These are phyloP conservation scores for Leishmania mexicana DNA, from an alignment of 208 protist genomes.

Conservation along the genomic window DNA sequence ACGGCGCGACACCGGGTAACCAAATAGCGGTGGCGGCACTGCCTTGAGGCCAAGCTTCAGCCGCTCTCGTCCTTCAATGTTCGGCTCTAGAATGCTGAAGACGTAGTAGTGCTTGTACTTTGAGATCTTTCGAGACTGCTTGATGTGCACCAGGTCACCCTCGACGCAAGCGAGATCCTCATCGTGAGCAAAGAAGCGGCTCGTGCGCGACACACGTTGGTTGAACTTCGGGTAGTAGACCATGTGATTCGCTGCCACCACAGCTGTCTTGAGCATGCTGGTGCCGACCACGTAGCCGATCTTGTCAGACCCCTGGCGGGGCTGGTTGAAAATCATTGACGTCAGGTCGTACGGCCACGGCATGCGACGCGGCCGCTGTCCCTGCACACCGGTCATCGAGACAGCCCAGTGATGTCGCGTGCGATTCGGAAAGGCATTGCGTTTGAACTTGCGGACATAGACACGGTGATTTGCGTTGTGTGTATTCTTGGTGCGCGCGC, in stretches of 20 bases:
- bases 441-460: conserved; percentile 90
- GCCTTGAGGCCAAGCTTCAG: conserved; percentile 90
- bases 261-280: conserved; percentile 93
- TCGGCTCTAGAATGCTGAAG: conserved; percentile 92
- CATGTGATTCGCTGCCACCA: conserved; percentile 91
- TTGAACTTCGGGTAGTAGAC: conserved; percentile 95
- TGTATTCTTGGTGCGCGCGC: conserved; percentile 83
- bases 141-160: conserved; percentile 93
- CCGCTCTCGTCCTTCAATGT: conserved; percentile 90
- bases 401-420: conserved; percentile 91
- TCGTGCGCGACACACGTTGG: conserved; percentile 90
- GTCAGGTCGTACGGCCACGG: conserved; percentile 93
- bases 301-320: conserved; percentile 89
- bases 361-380: conserved; percentile 91
- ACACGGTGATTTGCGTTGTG: conserved; percentile 90
- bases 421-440: conserved; percentile 91
- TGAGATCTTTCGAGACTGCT: conserved; percentile 91
- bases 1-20: conserved; percentile 88
- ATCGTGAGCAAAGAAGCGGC: conserved; percentile 92
- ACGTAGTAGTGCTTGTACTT: conserved; percentile 96
- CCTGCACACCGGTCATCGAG: conserved; percentile 85
- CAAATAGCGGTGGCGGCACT: conserved; percentile 88
- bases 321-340: conserved; percentile 93
- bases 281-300: conserved; percentile 93
- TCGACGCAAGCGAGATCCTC: conserved; percentile 94